phyloP scores from a whole-genome alignment of 352 stramenopile genomes.

The Phytopythium montanum region DNA sequence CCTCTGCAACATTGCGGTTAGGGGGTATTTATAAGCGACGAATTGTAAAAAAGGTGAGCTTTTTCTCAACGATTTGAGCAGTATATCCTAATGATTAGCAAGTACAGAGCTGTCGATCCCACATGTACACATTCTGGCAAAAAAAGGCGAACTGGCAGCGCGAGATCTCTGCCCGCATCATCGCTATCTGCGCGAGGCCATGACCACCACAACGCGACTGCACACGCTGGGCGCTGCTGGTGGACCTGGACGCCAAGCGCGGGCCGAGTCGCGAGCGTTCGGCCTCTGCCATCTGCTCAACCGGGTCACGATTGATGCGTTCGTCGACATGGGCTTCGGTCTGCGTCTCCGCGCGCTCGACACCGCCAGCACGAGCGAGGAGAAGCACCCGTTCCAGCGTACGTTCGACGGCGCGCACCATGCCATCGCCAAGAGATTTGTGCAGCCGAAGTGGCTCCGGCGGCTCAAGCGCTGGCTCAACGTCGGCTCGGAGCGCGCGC shows the following conservation, averaged over 20 bases:
- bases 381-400: conserved; percentile 21
- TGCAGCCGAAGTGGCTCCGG: conserved; percentile 9
- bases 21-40: too few species aligned
- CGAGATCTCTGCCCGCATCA: conserved; percentile 42
- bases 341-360: conserved; percentile 29
- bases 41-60: too few species aligned
- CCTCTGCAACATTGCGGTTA: too few species aligned
- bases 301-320: conserved; percentile 34
- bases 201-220: conserved; percentile 3
- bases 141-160: too few species aligned
- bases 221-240: conserved; percentile 21
- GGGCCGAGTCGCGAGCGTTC: not conserved
- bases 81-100: not conserved
- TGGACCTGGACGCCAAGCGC: too few species aligned
- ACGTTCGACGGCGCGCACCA: conserved; percentile 8
- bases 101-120: too few species aligned
- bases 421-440: not conserved
- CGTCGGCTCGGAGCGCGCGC: conserved; percentile 21
- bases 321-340: conserved; percentile 16
- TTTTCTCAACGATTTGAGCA: too few species aligned
- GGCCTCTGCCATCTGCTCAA: conserved; percentile 17
- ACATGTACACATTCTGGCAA: too few species aligned
- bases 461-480: conserved; percentile 15
- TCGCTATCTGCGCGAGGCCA: conserved; percentile 17
- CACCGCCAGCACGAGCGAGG: conserved; percentile 5